Conservation (phyloP, 2,329 filamentous ascomycete species). For the Diaporthe citrichinensis region DNA sequence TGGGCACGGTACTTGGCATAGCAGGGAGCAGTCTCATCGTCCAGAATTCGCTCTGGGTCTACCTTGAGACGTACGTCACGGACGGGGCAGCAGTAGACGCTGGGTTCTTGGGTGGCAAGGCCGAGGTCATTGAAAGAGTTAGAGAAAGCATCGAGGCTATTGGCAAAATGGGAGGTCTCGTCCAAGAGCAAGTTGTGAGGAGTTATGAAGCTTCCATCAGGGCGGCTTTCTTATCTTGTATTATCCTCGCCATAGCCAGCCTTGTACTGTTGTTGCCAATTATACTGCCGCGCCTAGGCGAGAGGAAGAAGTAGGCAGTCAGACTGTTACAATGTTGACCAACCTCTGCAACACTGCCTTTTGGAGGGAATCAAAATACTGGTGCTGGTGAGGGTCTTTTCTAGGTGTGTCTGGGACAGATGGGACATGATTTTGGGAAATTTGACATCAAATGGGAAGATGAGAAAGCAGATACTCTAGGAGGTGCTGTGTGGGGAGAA, state of each 20-base stretch:
- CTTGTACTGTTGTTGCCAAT: conserved; percentile 64
- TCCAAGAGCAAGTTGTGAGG: conserved; percentile 67
- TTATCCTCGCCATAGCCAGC: conserved; percentile 62
- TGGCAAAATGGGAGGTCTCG: conserved; percentile 57
- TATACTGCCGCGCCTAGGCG: conserved; percentile 66
- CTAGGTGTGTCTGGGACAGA: background rate
- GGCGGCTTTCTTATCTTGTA: conserved; percentile 61
- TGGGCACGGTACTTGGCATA: conserved; percentile 82
- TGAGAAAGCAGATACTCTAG: background rate
- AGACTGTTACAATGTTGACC: background rate
- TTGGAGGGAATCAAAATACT: background rate
- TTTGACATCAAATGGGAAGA: background rate
- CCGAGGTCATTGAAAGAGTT: conserved; percentile 66
- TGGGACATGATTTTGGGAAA: too few relatives aligned
- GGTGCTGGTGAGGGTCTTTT: background rate
- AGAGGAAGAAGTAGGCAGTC: conserved; percentile 52
- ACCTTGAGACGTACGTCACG: conserved; percentile 69
- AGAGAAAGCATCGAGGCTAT: conserved; percentile 70
- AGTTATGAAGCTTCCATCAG: conserved; percentile 68
- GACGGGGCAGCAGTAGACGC: conserved; percentile 60
- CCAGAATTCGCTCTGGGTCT: conserved; percentile 77
- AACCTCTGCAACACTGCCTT: background rate
- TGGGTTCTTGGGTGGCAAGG: conserved; percentile 54
- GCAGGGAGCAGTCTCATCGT: conserved; percentile 79
- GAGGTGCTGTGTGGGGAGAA: too few relatives aligned